phyloP scores from a whole-genome alignment of 1,284 basidiomycete genomes.

The Irpex sp. region DNA sequence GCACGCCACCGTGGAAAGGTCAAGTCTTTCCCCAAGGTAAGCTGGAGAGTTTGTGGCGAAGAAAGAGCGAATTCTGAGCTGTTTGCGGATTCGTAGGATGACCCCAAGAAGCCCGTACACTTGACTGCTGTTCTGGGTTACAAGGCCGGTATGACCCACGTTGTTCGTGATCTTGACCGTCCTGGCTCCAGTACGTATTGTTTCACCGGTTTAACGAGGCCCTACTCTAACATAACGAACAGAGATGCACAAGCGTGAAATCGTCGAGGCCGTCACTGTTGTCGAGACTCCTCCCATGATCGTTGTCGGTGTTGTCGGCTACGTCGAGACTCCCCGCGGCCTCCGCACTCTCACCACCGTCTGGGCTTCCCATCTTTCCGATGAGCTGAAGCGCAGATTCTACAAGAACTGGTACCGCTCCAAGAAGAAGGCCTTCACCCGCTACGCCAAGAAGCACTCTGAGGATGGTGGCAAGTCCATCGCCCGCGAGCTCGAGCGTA shows the following conservation, averaged over 20 bases:
- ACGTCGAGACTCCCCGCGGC: conserved; percentile 99
- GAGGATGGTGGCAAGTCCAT: conserved; percentile 93
- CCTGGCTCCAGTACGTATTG: conserved; percentile 86
- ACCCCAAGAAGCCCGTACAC: conserved; percentile 98
- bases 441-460: conserved; percentile 98
- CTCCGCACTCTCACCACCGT: conserved; percentile 83
- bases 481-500: conserved; percentile 96
- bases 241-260: conserved; percentile 99
- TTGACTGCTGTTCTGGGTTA: conserved; percentile 98
- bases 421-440: conserved; percentile 99
- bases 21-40: conserved; percentile 94
- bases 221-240: conserved; percentile 14
- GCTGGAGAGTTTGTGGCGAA: conserved; percentile 16
- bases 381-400: conserved; percentile 97
- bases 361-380: conserved; percentile 81
- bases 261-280: conserved; percentile 96
- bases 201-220: not conserved
- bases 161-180: conserved; percentile 98
- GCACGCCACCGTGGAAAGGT: conserved; percentile 96
- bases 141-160: conserved; percentile 99
- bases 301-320: conserved; percentile 97
- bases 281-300: conserved; percentile 98
- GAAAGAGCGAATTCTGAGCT: conserved; percentile 3
- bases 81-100: conserved; percentile 62
- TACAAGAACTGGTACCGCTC: conserved; percentile 99